A percentile compares a stretch with the other conserved stretches of the same genome.
Evolutionary conservation across 345 rosid genomes (phyloP).

Genomic region (Gynandropsis gynandra): DNA sequence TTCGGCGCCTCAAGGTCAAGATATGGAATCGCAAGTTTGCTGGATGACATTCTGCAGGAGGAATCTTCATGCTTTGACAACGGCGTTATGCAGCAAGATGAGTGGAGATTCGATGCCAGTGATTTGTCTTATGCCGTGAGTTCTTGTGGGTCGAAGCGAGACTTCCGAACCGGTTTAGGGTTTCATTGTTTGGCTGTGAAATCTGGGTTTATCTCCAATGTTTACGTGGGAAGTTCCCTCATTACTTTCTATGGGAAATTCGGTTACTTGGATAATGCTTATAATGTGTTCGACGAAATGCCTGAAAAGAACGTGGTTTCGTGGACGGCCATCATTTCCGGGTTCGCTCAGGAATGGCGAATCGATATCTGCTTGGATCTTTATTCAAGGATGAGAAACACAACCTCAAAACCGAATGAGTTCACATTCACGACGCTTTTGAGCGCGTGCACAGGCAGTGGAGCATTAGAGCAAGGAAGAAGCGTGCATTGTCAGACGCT

Average conservation of each 20-base stretch:
- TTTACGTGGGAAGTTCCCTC: slow-evolving; percentile 67
- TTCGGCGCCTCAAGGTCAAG: slow-evolving; percentile 19
- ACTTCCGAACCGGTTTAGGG: slow-evolving; percentile 46
- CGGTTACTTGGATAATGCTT: slow-evolving; percentile 34
- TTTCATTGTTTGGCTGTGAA: slow-evolving; percentile 52
- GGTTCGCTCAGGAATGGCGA: slow-evolving; percentile 66
- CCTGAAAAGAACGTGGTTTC: slow-evolving; percentile 71
- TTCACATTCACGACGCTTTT: slow-evolving; percentile 65
- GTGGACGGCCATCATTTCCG: slow-evolving; percentile 81
- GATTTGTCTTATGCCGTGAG: slow-evolving; percentile 54
- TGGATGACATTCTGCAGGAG: slow-evolving; percentile 32
- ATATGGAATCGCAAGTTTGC: slow-evolving; percentile 20
- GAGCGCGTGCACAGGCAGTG: slow-evolving; percentile 75
- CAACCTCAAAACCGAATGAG: slow-evolving; percentile 53
- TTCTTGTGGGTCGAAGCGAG: slow-evolving; percentile 41
- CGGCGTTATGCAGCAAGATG: slow-evolving; percentile 8
- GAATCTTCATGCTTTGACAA: slow-evolving; percentile 12
- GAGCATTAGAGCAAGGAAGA: slow-evolving; percentile 76
- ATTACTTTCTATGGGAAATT: slow-evolving; percentile 47
- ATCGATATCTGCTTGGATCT: slow-evolving; percentile 52
- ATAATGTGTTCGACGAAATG: slow-evolving; percentile 68
- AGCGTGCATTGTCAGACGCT: slow-evolving; percentile 66
- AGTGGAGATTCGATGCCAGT: slow-evolving; percentile 30
- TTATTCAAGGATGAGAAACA: slow-evolving; percentile 54
- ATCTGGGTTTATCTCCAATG: slow-evolving; percentile 48